Percentiles rank a stretch among this genome's conserved stretches.
Evolutionary conservation across 2,329 filamentous ascomycete species (phyloP).

Genomic region (Nothophaeocryptopus gaeumannii): DNA sequence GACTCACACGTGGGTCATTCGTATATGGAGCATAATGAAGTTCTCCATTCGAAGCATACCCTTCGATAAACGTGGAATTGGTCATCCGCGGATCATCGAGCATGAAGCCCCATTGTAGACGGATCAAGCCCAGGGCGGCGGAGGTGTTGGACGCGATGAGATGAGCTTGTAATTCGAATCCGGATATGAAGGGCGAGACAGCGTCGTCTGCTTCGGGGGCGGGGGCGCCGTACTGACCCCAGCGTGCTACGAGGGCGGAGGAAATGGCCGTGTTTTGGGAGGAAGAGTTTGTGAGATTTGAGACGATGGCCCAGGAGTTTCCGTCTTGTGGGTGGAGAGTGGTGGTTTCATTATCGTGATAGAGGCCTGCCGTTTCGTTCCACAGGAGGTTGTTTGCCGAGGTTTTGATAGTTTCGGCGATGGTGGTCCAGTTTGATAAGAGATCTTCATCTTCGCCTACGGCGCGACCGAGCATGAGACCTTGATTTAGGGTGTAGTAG

Average conservation of each 20-base stretch:
- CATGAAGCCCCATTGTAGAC: constrained; percentile 54
- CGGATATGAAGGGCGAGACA: constrained; percentile 49
- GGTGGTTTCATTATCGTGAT: constrained; percentile 34
- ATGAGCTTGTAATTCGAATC: constrained; percentile 49
- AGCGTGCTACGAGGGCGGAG: constrained; percentile 35
- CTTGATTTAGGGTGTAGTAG: constrained; percentile 53
- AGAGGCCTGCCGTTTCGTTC: constrained; percentile 33
- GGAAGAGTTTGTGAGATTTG: constrained; percentile 36
- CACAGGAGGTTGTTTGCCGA: constrained; percentile 49
- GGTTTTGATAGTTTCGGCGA: constrained; percentile 47
- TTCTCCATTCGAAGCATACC: constrained; percentile 46
- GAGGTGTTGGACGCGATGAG: constrained; percentile 41
- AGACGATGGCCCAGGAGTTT: constrained; percentile 43
- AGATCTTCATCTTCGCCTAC: constrained; percentile 43
- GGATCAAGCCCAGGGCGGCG: constrained; percentile 44
- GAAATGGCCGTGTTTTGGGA: constrained; percentile 35
- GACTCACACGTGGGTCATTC: constrained; percentile 48
- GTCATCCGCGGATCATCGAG: constrained; percentile 54
- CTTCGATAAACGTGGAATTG: constrained; percentile 53
- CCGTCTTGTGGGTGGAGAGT: constrained; percentile 51
- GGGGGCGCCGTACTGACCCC: constrained; percentile 47
- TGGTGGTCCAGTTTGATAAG: constrained; percentile 29
- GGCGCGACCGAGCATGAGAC: constrained; percentile 51
- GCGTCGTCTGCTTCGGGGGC: constrained; percentile 47
- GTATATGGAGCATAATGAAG: constrained; percentile 51